Percentiles rank a stretch among this genome's conserved stretches.
phyloP scores from a whole-genome alignment of 2,329 filamentous ascomycete genomes.

The Nothopassalora personata region DNA sequence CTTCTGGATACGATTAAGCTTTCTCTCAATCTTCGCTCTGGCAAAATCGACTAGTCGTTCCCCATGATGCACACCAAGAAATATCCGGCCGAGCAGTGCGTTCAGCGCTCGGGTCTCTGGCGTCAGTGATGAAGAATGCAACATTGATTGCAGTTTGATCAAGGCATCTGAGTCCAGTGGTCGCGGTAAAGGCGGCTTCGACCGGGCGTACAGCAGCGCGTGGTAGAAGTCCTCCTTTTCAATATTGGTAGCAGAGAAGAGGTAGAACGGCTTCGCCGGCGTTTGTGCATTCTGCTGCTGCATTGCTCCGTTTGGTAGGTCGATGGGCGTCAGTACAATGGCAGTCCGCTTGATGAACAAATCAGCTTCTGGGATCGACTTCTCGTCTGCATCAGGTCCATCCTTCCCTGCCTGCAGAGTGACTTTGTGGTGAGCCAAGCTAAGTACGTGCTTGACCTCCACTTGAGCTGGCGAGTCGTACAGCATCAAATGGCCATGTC shows the following conservation, averaged over 20 bases:
- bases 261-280: conserved; percentile 68
- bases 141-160: conserved; percentile 78
- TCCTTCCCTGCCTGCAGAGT: conserved; percentile 68
- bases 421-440: conserved; percentile 79
- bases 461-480: conserved; percentile 94
- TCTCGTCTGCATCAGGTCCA: conserved; percentile 45
- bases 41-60: conserved; percentile 73
- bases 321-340: conserved; percentile 29
- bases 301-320: conserved; percentile 20
- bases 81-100: conserved; percentile 80
- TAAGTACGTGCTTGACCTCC: conserved; percentile 94
- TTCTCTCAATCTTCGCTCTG: conserved; percentile 84
- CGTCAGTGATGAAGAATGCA: conserved; percentile 80
- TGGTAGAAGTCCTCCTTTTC: conserved; percentile 99
- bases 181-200: conserved; percentile 62
- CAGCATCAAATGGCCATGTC: conserved; percentile 92
- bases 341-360: conserved; percentile 77
- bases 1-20: conserved; percentile 88
- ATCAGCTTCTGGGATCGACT: conserved; percentile 77
- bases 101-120: conserved; percentile 91
- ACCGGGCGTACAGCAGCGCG: conserved; percentile 69
- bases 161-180: conserved; percentile 80
- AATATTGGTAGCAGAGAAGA: conserved; percentile 92
- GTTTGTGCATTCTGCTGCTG: conserved; percentile 32
- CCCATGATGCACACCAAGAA: conserved; percentile 82